A percentile compares a stretch with the other conserved stretches of the same genome.
Evolutionary conservation across 257 asterid genomes (phyloP).

Genomic region (Ehretia macrophylla): DNA sequence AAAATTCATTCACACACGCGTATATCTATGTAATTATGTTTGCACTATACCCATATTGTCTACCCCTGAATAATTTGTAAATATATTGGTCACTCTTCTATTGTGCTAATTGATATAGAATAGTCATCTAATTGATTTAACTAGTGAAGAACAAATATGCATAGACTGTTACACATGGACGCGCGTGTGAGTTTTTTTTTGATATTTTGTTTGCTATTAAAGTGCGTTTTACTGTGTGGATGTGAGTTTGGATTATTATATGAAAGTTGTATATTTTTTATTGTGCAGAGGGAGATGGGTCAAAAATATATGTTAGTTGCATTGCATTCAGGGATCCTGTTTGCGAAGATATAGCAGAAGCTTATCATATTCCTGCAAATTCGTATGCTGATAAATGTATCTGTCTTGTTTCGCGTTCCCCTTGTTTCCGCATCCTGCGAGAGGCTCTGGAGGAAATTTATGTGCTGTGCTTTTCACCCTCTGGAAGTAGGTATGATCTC

Average conservation of each 20-base stretch:
- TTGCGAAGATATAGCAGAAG: slow-evolving; percentile 77
- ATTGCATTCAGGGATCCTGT: slow-evolving; percentile 86
- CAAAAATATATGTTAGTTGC: slow-evolving; percentile 84
- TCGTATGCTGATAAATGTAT: slow-evolving; percentile 85
- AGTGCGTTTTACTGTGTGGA: no score
- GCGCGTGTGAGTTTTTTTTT: no score
- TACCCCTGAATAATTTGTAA: no score
- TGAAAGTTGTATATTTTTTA: slow-evolving; percentile 3
- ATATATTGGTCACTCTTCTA: no score
- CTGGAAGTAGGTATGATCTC: slow-evolving; percentile 72
- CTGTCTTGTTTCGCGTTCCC: slow-evolving; percentile 82
- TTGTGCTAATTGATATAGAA: no score
- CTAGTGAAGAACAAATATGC: no score
- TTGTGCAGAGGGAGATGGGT: slow-evolving; percentile 73
- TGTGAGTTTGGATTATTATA: no score
- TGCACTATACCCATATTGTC: neutral
- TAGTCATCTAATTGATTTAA: no score
- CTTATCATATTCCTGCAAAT: slow-evolving; percentile 55
- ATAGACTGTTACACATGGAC: no score
- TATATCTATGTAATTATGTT: no score
- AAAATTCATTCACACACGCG: neutral
- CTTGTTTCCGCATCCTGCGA: slow-evolving; percentile 66
- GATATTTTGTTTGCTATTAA: no score
- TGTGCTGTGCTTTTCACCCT: slow-evolving; percentile 67
- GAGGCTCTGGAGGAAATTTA: slow-evolving; percentile 84